These are phyloP conservation scores for Thielaviopsis ethacetica DNA, from an alignment of 2,329 filamentous ascomycete species.

Conservation along the genomic window DNA sequence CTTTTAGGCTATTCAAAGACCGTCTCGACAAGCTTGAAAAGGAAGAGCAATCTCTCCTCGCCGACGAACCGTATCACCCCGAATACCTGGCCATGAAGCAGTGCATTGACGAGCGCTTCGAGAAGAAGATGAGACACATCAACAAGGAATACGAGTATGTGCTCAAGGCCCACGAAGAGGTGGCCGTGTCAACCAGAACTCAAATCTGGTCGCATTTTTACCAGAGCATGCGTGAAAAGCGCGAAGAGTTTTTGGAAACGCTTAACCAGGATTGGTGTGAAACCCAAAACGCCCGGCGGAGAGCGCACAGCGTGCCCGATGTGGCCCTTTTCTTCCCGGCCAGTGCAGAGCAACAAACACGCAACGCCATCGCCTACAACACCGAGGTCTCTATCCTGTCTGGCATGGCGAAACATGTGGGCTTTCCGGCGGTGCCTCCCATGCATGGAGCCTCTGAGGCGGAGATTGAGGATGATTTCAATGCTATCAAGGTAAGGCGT, in stretches of 20 bases:
- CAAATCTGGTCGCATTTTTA: slow-evolving; percentile 85
- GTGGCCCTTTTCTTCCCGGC: slow-evolving; percentile 70
- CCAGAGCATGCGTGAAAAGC: slow-evolving; percentile 66
- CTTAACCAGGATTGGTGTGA: slow-evolving; percentile 85
- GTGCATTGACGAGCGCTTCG: slow-evolving; percentile 65
- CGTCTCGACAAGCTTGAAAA: slow-evolving; percentile 65
- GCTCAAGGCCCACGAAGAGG: slow-evolving; percentile 53
- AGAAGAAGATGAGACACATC: slow-evolving; percentile 65
- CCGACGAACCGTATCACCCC: slow-evolving; percentile 58
- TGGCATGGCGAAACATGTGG: slow-evolving; percentile 84
- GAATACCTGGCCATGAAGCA: slow-evolving; percentile 84
- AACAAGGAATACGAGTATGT: slow-evolving; percentile 59
- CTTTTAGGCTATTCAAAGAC: slow-evolving; percentile 65
- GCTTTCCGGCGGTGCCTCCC: slow-evolving; percentile 86
- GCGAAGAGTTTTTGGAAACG: slow-evolving; percentile 63
- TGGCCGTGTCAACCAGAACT: slow-evolving; percentile 64
- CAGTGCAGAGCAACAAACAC: slow-evolving; percentile 58
- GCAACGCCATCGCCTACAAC: slow-evolving; percentile 82
- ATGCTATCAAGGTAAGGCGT: slow-evolving; percentile 59
- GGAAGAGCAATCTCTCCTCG: slow-evolving; percentile 45
- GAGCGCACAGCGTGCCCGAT: slow-evolving; percentile 63
- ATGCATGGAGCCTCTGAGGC: slow-evolving; percentile 54
- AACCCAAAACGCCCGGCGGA: slow-evolving; percentile 75
- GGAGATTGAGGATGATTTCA: slow-evolving; percentile 75
- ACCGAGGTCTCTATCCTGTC: slow-evolving; percentile 83